Evolutionary conservation across 2,329 filamentous ascomycete genomes (phyloP).

Genomic region (Metarhizium humberi): DNA sequence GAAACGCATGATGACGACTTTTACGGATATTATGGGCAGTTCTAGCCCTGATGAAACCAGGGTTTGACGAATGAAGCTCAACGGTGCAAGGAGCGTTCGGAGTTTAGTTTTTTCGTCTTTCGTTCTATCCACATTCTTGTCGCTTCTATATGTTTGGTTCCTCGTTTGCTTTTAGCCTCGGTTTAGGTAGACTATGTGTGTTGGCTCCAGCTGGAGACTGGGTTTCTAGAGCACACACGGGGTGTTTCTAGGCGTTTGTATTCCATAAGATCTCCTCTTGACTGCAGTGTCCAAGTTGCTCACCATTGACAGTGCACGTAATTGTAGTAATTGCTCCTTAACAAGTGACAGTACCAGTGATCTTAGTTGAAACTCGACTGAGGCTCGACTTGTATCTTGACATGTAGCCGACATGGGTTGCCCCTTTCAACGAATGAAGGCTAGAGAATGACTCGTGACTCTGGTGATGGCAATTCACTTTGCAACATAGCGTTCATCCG

Average conservation of each 20-base stretch:
- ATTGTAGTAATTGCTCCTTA: neutral
- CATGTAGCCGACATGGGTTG: neutral
- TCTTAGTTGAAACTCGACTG: neutral
- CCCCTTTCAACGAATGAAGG: neutral
- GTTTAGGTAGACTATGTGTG: constrained; percentile 5
- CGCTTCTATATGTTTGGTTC: neutral
- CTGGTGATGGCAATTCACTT: neutral
- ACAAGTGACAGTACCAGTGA: neutral
- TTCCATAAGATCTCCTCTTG: neutral
- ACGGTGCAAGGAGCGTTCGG: neutral
- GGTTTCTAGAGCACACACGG: constrained; percentile 2
- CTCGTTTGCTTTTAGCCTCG: neutral
- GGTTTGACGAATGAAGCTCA: neutral
- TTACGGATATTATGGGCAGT: neutral
- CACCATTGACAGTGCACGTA: neutral
- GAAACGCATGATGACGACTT: neutral
- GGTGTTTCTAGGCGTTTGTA: constrained; percentile 3
- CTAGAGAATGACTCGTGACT: neutral
- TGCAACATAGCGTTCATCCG: neutral
- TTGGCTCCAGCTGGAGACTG: constrained; percentile 1
- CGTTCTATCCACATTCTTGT: neutral
- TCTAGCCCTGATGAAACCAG: neutral
- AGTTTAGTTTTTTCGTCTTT: neutral
- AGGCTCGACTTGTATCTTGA: neutral
- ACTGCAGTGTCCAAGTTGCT: neutral